These are phyloP conservation scores for Eucalyptus polybractea DNA, from an alignment of 345 rosid genomes.

Conservation along the genomic window DNA sequence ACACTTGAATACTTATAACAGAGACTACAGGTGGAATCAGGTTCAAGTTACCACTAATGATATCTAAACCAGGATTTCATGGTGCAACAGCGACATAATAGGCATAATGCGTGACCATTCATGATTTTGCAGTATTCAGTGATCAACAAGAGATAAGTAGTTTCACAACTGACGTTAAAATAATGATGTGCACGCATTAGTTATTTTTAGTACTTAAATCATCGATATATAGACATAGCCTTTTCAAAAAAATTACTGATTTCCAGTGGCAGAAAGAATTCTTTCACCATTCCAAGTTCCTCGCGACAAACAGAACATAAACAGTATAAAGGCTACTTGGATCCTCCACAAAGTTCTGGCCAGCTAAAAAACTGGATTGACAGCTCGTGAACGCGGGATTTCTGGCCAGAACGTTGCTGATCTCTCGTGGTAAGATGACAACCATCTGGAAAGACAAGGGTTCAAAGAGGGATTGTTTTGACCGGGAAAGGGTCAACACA, in stretches of 20 bases:
- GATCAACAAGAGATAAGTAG: background rate
- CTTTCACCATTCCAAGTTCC: background rate
- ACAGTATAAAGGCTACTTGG: background rate
- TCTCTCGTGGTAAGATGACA: background rate
- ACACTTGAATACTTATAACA: background rate
- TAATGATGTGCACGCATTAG: background rate
- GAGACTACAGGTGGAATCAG: background rate
- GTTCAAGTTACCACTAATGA: background rate
- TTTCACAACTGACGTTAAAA: too few species aligned
- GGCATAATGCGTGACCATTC: conserved; percentile 3
- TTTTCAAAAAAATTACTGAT: background rate
- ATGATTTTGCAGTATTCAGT: background rate
- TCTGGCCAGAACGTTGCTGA: background rate
- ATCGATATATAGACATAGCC: background rate
- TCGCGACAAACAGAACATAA: background rate
- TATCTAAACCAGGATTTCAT: background rate
- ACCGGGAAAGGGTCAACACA: background rate
- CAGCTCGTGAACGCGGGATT: background rate
- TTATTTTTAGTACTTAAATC: background rate
- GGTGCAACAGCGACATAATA: background rate
- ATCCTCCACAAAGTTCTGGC: background rate
- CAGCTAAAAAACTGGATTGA: background rate
- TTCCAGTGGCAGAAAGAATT: background rate
- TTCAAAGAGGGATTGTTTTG: background rate
- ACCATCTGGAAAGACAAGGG: background rate